phyloP scores from a whole-genome alignment of 129 eudicot genomes.

The Tagetes erecta region DNA sequence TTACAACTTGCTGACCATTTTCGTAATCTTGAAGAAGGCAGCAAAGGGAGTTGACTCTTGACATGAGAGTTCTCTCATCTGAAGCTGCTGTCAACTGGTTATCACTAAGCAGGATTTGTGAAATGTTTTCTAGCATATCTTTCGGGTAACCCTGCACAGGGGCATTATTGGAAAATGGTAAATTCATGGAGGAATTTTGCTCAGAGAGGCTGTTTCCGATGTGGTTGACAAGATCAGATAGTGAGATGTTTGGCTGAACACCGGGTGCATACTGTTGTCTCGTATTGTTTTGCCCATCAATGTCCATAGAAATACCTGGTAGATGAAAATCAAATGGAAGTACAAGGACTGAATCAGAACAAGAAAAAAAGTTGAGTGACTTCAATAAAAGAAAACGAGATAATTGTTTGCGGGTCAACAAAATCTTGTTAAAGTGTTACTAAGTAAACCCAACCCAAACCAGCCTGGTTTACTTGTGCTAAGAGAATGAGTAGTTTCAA shows the following conservation, averaged over 20 bases:
- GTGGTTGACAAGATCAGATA: conserved; percentile 60
- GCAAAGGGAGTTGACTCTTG: conserved; percentile 72
- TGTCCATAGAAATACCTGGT: conserved; percentile 34
- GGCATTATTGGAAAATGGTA: conserved; percentile 33
- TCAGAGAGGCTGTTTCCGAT: conserved; percentile 43
- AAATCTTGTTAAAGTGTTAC: not conserved
- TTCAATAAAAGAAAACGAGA: no score
- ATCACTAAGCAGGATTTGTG: conserved; percentile 57
- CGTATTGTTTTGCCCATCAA: conserved; percentile 30
- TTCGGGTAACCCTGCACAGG: conserved; percentile 40
- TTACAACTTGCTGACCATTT: conserved; percentile 34
- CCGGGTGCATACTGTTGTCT: conserved; percentile 40
- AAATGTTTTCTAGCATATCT: conserved; percentile 47
- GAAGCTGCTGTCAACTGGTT: conserved; percentile 43
- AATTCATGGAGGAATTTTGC: conserved; percentile 35
- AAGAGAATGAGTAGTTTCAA: not conserved
- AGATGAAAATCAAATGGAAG: conserved; percentile 17
- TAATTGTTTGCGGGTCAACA: conserved; percentile 1
- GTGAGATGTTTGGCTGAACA: conserved; percentile 51
- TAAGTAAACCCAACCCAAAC: not conserved
- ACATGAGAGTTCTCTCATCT: conserved; percentile 73
- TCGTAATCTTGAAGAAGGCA: conserved; percentile 67
- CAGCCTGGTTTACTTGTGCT: not conserved
- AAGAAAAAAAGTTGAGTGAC: not conserved
- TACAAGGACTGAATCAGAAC: not conserved